Conservation (phyloP, 768 basidiomycete genomes). For the Collybiopsis luxurians region DNA sequence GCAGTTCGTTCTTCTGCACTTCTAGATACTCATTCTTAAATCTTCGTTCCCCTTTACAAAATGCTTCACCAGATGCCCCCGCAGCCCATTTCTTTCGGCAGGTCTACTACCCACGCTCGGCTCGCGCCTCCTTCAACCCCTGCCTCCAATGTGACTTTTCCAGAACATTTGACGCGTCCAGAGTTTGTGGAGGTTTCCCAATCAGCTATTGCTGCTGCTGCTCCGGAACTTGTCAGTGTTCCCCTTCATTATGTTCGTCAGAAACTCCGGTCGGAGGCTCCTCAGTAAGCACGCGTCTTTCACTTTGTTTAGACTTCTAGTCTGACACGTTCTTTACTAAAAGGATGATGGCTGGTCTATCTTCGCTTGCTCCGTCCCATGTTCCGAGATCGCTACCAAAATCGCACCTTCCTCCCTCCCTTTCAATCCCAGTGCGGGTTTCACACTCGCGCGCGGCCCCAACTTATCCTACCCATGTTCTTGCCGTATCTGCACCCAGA, state of each 20-base stretch:
- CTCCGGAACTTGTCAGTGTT: slow-evolving; percentile 63
- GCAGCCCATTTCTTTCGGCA: slow-evolving; percentile 38
- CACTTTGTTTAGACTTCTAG: slow-evolving; percentile 12
- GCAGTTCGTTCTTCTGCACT: background rate
- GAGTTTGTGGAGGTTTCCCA: slow-evolving; percentile 53
- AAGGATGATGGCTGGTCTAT: slow-evolving; percentile 57
- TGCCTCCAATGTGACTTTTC: slow-evolving; percentile 51
- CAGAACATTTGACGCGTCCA: slow-evolving; percentile 68
- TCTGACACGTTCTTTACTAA: slow-evolving; percentile 12
- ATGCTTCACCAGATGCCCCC: slow-evolving; percentile 38
- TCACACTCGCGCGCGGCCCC: slow-evolving; percentile 23
- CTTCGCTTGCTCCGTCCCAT: slow-evolving; percentile 49
- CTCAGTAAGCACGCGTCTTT: slow-evolving; percentile 33
- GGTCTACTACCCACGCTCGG: slow-evolving; percentile 34
- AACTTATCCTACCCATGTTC: slow-evolving; percentile 51
- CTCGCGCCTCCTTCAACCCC: slow-evolving; percentile 22
- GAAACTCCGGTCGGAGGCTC: slow-evolving; percentile 46
- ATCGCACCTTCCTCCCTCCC: slow-evolving; percentile 58
- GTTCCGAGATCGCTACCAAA: slow-evolving; percentile 65
- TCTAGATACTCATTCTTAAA: background rate
- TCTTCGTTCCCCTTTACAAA: background rate
- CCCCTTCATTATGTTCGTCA: slow-evolving; percentile 70
- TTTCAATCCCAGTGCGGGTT: slow-evolving; percentile 44
- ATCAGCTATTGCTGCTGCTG: slow-evolving; percentile 58
- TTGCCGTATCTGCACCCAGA: slow-evolving; percentile 53